Evolutionary conservation across 2,329 filamentous ascomycete genomes (phyloP), one percentile per base, ranked within the genome.

Genomic region (Biscogniauxia marginata): DNA sequence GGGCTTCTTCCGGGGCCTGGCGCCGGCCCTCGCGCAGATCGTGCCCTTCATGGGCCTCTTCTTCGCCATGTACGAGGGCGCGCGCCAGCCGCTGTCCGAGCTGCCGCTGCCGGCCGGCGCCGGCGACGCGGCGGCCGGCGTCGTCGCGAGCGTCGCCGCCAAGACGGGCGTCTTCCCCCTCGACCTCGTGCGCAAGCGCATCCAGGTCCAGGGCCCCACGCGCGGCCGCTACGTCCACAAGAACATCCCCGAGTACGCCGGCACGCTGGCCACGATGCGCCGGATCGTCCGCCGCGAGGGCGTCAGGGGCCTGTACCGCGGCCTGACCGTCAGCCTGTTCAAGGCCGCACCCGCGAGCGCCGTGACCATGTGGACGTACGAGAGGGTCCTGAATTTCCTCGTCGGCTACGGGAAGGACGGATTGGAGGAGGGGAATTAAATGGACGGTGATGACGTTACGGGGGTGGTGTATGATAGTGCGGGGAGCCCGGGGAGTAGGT

Each of bases 41-140:
- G 85, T 96, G 8, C 95, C 95, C 2, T 96, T 93, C 72, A 99
- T 99, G 95, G 95, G 95, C 13, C 80, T 96, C 2, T 98, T 99
- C 77, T 99, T 99, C 74, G 84, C 90, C 30, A 83, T 86, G 44
- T 99, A 98, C 75, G 95, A 99, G 73, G 79, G 82, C 8, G 76
- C 96, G 50, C 81, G 90, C 5, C 70, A 84, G 6, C 83, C 81
- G 0, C 72, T 93, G 47, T 77, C 78, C 6, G 68, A 69, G 5
- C 65, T 86, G 18, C 71, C 82, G 8, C 71, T 90, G 63, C 87
- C 87, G 0, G 87, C 88, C 71, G 90, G 92, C 19, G 87, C 87
- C 16, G 89, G 89, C 1, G 92, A 98, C 73, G 95, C 93, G 0
- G 82, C 87, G 0, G 90, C 93, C 1, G 95, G 95, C 5, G 80